Conservation (phyloP, 1,284 basidiomycete genomes). For the Irpex rosettiformis region DNA sequence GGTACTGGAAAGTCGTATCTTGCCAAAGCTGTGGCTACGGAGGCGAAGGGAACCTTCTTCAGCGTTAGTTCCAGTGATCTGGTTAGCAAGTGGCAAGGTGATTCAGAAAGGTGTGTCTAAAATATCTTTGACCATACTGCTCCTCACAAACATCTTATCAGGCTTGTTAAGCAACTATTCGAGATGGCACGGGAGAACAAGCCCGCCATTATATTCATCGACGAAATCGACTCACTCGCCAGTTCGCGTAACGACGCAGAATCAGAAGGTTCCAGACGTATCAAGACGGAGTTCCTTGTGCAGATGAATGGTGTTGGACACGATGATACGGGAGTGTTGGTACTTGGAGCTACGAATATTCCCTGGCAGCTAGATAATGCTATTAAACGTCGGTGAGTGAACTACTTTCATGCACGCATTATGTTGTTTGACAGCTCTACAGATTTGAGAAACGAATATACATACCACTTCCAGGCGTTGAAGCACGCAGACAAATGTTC, state of each 20-base stretch:
- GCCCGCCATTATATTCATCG: slow-evolving; percentile 98
- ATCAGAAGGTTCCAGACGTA: slow-evolving; percentile 91
- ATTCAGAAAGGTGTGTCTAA: slow-evolving; percentile 81
- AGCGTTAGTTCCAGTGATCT: slow-evolving; percentile 94
- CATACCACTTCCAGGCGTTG: slow-evolving; percentile 92
- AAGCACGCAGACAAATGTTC: slow-evolving; percentile 95
- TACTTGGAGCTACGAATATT: slow-evolving; percentile 98
- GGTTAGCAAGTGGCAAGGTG: slow-evolving; percentile 99
- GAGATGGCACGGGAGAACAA: slow-evolving; percentile 95
- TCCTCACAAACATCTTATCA: slow-evolving; percentile 29
- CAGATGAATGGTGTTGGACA: slow-evolving; percentile 99
- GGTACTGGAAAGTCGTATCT: slow-evolving; percentile 95
- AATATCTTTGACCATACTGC: not conserved
- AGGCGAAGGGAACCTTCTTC: slow-evolving; percentile 99
- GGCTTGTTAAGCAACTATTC: slow-evolving; percentile 95
- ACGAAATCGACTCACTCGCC: slow-evolving; percentile 96
- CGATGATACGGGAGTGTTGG: slow-evolving; percentile 95
- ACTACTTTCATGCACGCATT: slow-evolving; percentile 1
- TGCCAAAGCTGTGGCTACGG: slow-evolving; percentile 97
- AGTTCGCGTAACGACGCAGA: slow-evolving; percentile 95
- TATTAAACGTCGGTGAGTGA: slow-evolving; percentile 85
- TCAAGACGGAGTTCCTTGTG: slow-evolving; percentile 98
- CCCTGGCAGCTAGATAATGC: slow-evolving; percentile 97
- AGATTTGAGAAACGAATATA: slow-evolving; percentile 98
- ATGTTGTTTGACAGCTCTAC: not conserved